Conservation (phyloP, 768 basidiomycete genomes). For the Leccinum subgranulosum region DNA sequence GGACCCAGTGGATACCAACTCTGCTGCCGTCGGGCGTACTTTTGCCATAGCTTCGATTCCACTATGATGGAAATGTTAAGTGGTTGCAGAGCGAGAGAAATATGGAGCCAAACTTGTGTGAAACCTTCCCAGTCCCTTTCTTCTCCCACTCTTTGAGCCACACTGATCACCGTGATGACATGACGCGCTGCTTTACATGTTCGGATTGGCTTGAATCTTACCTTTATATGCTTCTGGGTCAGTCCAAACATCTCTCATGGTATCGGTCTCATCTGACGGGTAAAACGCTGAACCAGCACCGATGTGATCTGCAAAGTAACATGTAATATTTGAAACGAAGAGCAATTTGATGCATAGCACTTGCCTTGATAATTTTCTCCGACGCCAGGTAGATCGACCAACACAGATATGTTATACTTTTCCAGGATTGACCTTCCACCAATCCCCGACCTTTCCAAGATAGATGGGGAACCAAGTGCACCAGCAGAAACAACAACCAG, state of each 20-base stretch:
- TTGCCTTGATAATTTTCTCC: constrained; percentile 38
- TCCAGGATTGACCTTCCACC: constrained; percentile 51
- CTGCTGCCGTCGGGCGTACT: neutral
- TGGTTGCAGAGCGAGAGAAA: neutral
- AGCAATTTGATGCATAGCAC: neutral
- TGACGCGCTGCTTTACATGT: neutral
- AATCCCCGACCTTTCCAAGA: constrained; percentile 65
- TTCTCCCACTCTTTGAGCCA: constrained; percentile 31
- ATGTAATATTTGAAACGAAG: neutral
- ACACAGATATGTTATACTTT: constrained; percentile 42
- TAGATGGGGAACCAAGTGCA: constrained; percentile 52
- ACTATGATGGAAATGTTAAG: neutral
- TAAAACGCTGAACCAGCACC: neutral
- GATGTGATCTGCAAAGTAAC: neutral
- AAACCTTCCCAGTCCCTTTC: constrained; percentile 46
- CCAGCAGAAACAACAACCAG: constrained; percentile 51
- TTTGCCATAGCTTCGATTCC: neutral
- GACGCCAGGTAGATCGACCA: neutral
- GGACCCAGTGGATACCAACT: neutral
- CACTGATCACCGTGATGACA: constrained; percentile 15
- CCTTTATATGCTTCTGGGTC: neutral
- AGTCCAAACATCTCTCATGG: neutral
- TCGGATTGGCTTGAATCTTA: neutral
- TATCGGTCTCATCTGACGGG: neutral
- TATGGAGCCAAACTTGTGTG: constrained; percentile 45